These are phyloP conservation scores for Furcasterigmium sp. DNA, from an alignment of 2,329 filamentous ascomycete species.

Conservation along the genomic window DNA sequence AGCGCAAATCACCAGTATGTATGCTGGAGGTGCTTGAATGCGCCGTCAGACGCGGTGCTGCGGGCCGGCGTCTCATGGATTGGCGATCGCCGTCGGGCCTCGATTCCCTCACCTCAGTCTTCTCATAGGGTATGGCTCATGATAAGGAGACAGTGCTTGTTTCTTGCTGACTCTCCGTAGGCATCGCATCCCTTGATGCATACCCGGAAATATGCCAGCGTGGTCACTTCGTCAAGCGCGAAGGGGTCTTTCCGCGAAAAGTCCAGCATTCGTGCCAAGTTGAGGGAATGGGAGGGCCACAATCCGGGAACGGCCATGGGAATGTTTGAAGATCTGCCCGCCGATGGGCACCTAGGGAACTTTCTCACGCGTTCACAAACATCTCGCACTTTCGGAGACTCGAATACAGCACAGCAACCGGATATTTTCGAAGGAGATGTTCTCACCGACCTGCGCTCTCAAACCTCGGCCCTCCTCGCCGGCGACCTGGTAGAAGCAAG, in stretches of 20 bases:
- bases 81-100: neutral
- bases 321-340: conserved; percentile 21
- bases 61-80: conserved; percentile 6
- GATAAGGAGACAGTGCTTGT: too few species aligned
- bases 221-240: neutral
- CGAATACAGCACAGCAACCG: neutral
- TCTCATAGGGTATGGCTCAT: too few species aligned
- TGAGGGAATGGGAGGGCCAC: conserved; percentile 34
- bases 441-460: conserved; percentile 26
- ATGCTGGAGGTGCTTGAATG: conserved; percentile 24
- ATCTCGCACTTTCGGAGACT: conserved; percentile 7
- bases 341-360: conserved; percentile 23
- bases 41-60: conserved; percentile 6
- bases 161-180: too few species aligned
- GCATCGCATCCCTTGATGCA: too few species aligned
- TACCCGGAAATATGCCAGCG: too few species aligned
- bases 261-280: conserved; percentile 30
- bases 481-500: conserved; percentile 49
- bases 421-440: conserved; percentile 29
- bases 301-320: conserved; percentile 20
- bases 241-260: conserved; percentile 1
- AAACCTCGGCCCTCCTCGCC: conserved; percentile 23
- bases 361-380: conserved; percentile 27
- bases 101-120: too few species aligned
- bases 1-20: conserved; percentile 21